Percentiles rank a stretch among this genome's conserved stretches.
phyloP scores from a whole-genome alignment of 2,329 filamentous ascomycete genomes.

The Fusarium sp. region DNA sequence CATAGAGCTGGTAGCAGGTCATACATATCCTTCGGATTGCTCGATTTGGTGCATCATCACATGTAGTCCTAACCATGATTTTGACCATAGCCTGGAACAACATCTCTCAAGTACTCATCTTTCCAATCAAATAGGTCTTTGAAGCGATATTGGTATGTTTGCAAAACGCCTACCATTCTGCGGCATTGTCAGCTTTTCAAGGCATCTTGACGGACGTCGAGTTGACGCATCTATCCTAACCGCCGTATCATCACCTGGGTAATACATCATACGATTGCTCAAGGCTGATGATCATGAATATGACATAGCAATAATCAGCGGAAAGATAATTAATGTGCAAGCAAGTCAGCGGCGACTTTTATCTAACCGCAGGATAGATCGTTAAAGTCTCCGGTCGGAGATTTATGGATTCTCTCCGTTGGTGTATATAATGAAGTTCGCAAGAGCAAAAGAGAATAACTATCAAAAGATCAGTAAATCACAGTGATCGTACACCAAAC shows the following conservation, averaged over 20 bases:
- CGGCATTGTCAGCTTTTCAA: no score
- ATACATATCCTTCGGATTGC: neutral
- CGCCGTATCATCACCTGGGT: no score
- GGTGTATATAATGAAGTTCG: constrained; percentile 17
- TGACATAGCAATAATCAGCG: neutral
- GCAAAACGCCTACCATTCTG: no score
- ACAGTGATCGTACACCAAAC: no score
- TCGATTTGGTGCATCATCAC: neutral
- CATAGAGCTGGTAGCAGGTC: neutral
- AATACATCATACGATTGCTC: no score
- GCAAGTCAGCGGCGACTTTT: neutral
- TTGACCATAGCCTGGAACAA: no score
- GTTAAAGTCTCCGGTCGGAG: constrained; percentile 46
- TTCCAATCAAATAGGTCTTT: no score
- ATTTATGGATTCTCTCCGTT: constrained; percentile 31
- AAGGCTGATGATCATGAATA: accelerated
- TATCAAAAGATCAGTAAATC: neutral
- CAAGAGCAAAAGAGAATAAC: neutral
- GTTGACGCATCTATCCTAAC: no score
- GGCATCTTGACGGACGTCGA: no score
- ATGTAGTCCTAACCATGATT: neutral
- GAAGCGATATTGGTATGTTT: no score
- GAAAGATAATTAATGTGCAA: neutral
- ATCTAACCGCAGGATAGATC: neutral
- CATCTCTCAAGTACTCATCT: no score